Evolutionary conservation across 2,329 filamentous ascomycete species (phyloP), one percentile per base, ranked within the genome.

Genomic region (Scytalidium lignicola): DNA sequence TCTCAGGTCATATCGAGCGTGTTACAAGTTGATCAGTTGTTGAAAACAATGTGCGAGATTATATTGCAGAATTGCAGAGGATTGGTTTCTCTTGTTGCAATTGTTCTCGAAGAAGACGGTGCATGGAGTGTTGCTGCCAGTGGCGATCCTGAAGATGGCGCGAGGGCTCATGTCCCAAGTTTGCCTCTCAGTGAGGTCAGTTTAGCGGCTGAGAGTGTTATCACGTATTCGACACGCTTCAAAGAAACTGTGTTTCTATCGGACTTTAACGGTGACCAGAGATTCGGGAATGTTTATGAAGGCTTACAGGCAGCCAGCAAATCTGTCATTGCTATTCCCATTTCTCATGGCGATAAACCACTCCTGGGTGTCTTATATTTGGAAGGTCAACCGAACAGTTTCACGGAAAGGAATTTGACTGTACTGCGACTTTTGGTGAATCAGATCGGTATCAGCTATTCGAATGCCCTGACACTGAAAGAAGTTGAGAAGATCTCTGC

Each of bases 1-100:
- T 88, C 83, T 10, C 86, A 89, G 61, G 77, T 89, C 43, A 82
- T 90, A 43, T 89, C 86, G 4, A 89, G 85, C 3, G 83, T 89
- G 47, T 68, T 90, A 12, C 77, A 85, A 54, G 78, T 90, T 12
- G 85, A 90, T 52, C 78, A 83, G 58, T 73, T 90, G 3, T 74
- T 90, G 54, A 81, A 83, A 58, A 89, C 86, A 47, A 87, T 90
- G 79, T 86, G 84, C 55, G 81, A 87, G 51, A 86, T 89, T 53
- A 86, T 90, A 42, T 67, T 89, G 21, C 83, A 88, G 57, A 87
- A 83, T 0, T 88, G 85, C 39, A 85, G 84, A 21, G 77, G 79
- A 29, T 77, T 78, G 9, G 84, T 84, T 2, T 84, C 83, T 1
- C 71, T 86, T 3, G 85, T 83, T 15, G 85, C 83, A 8, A 85